Base-by-base conservation (phyloP, 495 filamentous ascomycete species). In the Penicillium cinerascens region DNA sequence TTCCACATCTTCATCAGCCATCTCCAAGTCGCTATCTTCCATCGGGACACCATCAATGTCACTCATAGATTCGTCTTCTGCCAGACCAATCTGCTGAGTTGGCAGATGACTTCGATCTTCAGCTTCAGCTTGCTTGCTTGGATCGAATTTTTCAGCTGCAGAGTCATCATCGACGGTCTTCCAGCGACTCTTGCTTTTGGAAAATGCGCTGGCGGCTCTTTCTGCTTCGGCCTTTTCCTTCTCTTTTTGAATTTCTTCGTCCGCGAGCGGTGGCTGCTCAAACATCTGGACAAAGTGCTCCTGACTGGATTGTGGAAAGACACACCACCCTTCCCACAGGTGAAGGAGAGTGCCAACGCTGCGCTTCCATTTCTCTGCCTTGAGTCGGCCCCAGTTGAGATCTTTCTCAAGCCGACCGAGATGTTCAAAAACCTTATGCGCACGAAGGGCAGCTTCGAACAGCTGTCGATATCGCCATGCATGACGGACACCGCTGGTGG, bases 401-500 rank as follows among this genome's bases (percentile, higher is more conserved):
- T 82, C 85, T 56, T 87, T 85, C 23, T 92, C 84, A 45, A 97
- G 77, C 51, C 80, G 73, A 7, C 92, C 93, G 8, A 98, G 78
- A 46, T 83, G 75, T 59, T 91, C 91, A 59, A 98, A 97, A 1
- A 89, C 84, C 33, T 84, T 78, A 35, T 83, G 79, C 5, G 79
- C 68, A 27, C 83, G 82, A 7, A 98, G 73, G 0, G 86, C 83
- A 0, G 75, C 70, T 67, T 96, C 95, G 56, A 98, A 93, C 18
- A 93, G 74, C 61, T 88, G 85, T 17, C 92, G 82, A 60, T 93
- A 97, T 38, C 91, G 84, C 91, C 91, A 97, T 5, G 91, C 89
- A 63, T 92, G 87, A 1, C 89, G 80, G 29, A 96, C 87, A 0
- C 90, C 89, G 55, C 83, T 86, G 1, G 87, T 91, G 1, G 88